A percentile compares a stretch with the other conserved stretches of the same genome.
Conservation (phyloP, 305 asterid genomes). For the Fraxinus nigra region DNA sequence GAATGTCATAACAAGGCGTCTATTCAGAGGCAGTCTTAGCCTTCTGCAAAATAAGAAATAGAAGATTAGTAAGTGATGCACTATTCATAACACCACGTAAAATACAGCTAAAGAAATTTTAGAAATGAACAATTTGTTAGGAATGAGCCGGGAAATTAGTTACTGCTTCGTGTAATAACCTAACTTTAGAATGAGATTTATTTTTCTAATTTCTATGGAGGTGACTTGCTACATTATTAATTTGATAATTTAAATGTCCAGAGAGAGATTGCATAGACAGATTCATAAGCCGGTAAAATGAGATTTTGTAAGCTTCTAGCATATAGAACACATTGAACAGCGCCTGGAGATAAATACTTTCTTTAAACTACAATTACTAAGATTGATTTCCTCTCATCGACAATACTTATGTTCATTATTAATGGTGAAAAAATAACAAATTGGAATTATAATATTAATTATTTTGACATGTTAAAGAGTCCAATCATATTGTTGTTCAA, state of each 20-base stretch:
- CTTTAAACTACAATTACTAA: not conserved
- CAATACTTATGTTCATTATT: not conserved
- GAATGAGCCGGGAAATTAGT: not conserved
- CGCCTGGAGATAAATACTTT: not conserved
- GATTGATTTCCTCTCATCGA: not conserved
- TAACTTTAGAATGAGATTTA: not conserved
- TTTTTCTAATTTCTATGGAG: not conserved
- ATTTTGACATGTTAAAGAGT: not conserved
- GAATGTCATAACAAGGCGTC: constrained; percentile 57
- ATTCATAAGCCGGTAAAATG: not conserved
- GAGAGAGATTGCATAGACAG: not conserved
- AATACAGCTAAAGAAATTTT: not conserved
- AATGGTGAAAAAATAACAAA: not conserved
- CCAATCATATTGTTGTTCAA: not conserved
- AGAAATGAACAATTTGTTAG: not conserved
- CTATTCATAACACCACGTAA: not conserved
- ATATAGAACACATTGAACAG: not conserved
- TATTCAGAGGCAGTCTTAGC: constrained; percentile 59
- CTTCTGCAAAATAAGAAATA: constrained; percentile 52
- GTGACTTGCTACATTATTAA: not conserved
- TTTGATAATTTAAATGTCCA: not conserved
- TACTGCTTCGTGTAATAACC: not conserved
- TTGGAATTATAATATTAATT: not conserved
- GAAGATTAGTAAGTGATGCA: constrained; percentile 3
- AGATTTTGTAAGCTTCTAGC: not conserved